Evolutionary conservation across 352 stramenopile genomes (phyloP).

Genomic region (Halophytophthora batemanensis): DNA sequence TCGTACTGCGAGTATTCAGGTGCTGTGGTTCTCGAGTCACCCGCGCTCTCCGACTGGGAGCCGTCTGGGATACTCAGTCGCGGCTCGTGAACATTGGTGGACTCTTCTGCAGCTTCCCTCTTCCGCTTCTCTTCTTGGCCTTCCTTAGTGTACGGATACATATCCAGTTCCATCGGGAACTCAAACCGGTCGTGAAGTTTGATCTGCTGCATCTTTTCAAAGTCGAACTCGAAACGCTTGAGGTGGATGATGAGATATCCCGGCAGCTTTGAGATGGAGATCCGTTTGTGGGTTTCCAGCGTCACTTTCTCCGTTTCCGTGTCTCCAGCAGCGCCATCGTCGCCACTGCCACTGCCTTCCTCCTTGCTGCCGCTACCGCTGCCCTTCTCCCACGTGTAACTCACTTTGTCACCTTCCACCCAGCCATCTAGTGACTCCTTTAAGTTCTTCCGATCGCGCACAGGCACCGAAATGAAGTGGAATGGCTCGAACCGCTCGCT

Average conservation of each 20-base stretch:
- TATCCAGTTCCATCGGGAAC: conserved; percentile 88
- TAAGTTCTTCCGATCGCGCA: conserved; percentile 85
- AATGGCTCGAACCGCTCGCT: conserved; percentile 89
- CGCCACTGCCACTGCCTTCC: conserved; percentile 13
- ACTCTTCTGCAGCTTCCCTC: conserved; percentile 22
- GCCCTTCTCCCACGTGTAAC: conserved; percentile 85
- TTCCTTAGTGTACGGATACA: conserved; percentile 89
- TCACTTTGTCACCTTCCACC: conserved; percentile 88
- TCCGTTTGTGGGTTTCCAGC: conserved; percentile 87
- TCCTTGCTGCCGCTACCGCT: conserved; percentile 13
- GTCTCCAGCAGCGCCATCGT: conserved; percentile 24
- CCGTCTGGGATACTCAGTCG: conserved; percentile 16
- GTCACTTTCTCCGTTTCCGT: conserved; percentile 63
- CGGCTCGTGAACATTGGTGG: conserved; percentile 15
- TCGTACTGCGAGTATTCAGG: conserved; percentile 87
- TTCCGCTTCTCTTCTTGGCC: conserved; percentile 67
- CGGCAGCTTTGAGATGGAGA: conserved; percentile 87
- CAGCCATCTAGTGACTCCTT: conserved; percentile 84
- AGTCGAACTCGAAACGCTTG: conserved; percentile 96
- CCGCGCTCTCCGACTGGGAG: conserved; percentile 15
- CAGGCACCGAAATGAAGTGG: conserved; percentile 88
- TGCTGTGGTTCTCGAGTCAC: conserved; percentile 31
- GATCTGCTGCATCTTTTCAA: conserved; percentile 91
- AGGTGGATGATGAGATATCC: conserved; percentile 92
- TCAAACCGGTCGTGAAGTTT: conserved; percentile 95